Base-by-base conservation (phyloP, 106 monocot genomes). In the Dioscorea dumetorum region DNA sequence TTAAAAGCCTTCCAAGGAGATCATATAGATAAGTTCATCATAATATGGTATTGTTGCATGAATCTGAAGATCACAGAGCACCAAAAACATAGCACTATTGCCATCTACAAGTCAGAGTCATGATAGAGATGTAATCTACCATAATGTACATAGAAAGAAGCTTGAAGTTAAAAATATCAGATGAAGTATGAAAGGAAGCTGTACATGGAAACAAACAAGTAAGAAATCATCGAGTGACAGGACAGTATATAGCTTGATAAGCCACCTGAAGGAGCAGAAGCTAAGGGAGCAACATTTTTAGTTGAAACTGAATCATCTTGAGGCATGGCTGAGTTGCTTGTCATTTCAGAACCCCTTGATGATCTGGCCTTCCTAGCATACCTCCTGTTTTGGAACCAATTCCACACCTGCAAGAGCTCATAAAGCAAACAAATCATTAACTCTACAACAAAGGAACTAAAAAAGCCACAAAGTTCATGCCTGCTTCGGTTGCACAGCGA, bases 331-430 rank as follows among this genome's bases (percentile, higher is more conserved):
- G 82, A 64, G 17, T 80, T 53, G 60, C 24, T 73, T 51, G 76
- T 50, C 51, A 87, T 91, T 52, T 49, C 78, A 67, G 87, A 73
- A 49, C 77, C 66, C 64, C 76, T 84, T 22, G 62, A 63, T 32
- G 64, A 50, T 56, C 80, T 97, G 33, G 84, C 62, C 62, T 86
- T 83, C 60, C 91, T 86, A 60, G 91, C 69, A 86, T 97, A 91
- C 63, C 95, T 91, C 70, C 91, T 88, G 61, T 97, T 97, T 49
- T 97, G 95, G 68, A 97, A 97, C 95, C 95, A 97, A 63, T 97
- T 97, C 88, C 86, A 91, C 23, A 97, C 95, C 95, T 97, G 75
- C 11, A 79, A 61, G 15, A 48, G 51, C 31, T n/a, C 24, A 22
- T 32, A 3, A 35, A 28, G 24, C 15, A 56, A 19, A 4, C 54